Base-by-base conservation (phyloP, 1,284 basidiomycete genomes). In the Schizophyllum commune region DNA sequence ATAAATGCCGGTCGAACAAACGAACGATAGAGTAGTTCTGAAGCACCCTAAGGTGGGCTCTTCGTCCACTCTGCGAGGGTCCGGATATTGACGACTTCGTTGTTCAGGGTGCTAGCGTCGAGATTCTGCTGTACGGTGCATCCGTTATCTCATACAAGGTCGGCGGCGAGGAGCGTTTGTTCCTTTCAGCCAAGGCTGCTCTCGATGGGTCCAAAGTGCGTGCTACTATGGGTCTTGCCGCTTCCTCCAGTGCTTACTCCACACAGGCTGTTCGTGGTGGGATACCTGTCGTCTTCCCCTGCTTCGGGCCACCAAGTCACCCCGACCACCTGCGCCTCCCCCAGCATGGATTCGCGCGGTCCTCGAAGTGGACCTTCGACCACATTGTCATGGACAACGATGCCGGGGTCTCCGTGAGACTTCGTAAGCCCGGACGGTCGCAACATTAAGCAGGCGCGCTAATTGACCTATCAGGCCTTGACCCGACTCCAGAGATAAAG, bases 301-400 rank as follows among this genome's bases (percentile, higher is more conserved):
- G 88, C 73, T 95, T 95, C 69, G 93, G 93, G 2, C 77, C 89
- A 1, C 91, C 93, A 1, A 79, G 76, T 5, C 87, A 86, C 67
- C 80, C 81, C 0, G 86, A 91, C 53, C 92, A 96, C 71, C 70
- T 74, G n/a, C 83, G 83, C 52, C 79, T 96, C 6, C 61, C 77
- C 6, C 92, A 94, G 70, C 94, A 96, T 71, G 94, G 94, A 0
- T 96, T 94, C 69, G 93, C 89, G 17, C 81, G 94, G 57, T 92
- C 77, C 65, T 79, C 83, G 34, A 71, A 69, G 15, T 96, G 94
- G 94, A 76, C 74, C 21, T 87, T 85, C 68, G 84, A 85, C 64
- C 72, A 76, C 51, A 74, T 84, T 15, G 77, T 92, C 32, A 79
- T 83, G 78, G 90, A 94, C 67, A 84, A 86, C 62, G 81, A 82